Base-by-base conservation (phyloP, 2,329 filamentous ascomycete species). In the Claviceps purpurea region DNA sequence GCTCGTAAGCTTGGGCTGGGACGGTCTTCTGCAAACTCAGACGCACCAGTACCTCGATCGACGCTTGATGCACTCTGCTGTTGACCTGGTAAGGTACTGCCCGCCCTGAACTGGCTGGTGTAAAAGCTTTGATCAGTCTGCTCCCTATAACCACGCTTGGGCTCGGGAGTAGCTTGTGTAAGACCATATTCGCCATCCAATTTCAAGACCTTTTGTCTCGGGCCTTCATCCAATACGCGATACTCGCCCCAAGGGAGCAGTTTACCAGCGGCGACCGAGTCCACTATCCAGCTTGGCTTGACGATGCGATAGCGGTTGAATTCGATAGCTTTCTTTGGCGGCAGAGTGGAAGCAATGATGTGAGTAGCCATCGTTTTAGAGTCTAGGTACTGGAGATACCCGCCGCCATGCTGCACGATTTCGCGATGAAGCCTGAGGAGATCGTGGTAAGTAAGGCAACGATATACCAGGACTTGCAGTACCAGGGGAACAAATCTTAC, bases 361-460 rank as follows among this genome's bases (percentile, higher is more conserved):
- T 98, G 91, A 1, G 94, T 98, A 0, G 89, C 91, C 64, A 86
- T 85, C 1, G 91, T 97, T 71, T 98, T 98, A 40, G 84, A 86
- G 66, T 96, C 90, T 11, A 98, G 73, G 61, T 97, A 97, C 65
- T 98, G 93, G 55, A 96, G 77, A 60, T 95, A 97, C 0, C 86
- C 87, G 37, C 90, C 94, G n/a, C 93, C 93, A 78, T 97, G 83
- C 59, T 85, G 81, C 18, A 98, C 91, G 52, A 98, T 85, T 55
- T 95, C 77, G 50, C 75, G 82, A 70, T 95, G 91, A 18, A 98
- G 78, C 45, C 74, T 39, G 22, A 24, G 42, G 2, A 43, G 42
- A 11, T 16, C 34, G 5, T 4, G 7, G 52, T 62, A 46, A 65
- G 61, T 22, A 47, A 26, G 24, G 30, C 39, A n/a, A 8, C 13